These are phyloP conservation scores for Heliosperma pusillum DNA, from an alignment of 148 eudicot species.

Conservation along the genomic window DNA sequence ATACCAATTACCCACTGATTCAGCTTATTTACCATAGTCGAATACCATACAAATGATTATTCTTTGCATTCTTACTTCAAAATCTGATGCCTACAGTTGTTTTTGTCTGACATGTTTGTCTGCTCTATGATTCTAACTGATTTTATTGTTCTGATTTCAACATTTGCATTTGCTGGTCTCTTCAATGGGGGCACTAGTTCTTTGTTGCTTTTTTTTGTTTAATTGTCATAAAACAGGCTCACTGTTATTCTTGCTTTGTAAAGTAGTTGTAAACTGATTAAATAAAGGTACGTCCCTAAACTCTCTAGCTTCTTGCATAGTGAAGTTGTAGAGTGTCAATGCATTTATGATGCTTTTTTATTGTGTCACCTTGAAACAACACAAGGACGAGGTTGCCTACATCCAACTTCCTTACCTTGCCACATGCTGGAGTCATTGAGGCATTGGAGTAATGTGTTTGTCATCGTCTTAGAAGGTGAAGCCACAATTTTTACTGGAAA, in stretches of 20 bases:
- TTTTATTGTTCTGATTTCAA: not conserved
- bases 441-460: not conserved
- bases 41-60: conserved; percentile 7
- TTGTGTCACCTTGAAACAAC: not conserved
- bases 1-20: not conserved
- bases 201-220: too few species aligned
- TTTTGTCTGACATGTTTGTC: conserved; percentile 1
- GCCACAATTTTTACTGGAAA: not conserved
- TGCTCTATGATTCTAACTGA: not conserved
- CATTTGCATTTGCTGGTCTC: not conserved
- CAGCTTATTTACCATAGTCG: not conserved
- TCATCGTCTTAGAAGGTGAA: not conserved
- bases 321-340: too few species aligned
- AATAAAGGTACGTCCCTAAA: too few species aligned
- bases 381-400: not conserved
- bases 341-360: not conserved
- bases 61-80: not conserved
- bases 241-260: too few species aligned
- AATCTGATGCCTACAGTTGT: not conserved
- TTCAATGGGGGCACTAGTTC: not conserved
- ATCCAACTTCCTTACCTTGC: not conserved
- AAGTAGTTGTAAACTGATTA: too few species aligned
- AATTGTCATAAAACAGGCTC: too few species aligned
- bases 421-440: not conserved
- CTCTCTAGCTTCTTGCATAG: too few species aligned